Percentiles rank a stretch among this genome's conserved stretches.
Conservation (phyloP, 805 yeast species). For the Ogataea henricii region DNA sequence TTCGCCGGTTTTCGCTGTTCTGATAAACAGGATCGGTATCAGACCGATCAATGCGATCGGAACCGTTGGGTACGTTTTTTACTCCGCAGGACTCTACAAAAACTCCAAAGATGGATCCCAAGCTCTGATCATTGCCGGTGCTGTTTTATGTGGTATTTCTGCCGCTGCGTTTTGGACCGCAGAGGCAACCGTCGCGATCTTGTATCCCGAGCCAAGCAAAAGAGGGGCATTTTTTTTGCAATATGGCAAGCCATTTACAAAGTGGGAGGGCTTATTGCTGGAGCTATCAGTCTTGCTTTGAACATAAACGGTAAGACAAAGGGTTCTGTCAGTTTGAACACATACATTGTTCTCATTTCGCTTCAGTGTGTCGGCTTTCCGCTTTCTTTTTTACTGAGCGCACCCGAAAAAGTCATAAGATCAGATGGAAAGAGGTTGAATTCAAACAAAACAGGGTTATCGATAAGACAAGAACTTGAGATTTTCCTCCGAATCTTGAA, state of each 20-base stretch:
- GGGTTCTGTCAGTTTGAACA: slow-evolving; percentile 28
- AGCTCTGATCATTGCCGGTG: slow-evolving; percentile 28
- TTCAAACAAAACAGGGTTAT: slow-evolving; percentile 11
- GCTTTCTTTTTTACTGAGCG: slow-evolving; percentile 21
- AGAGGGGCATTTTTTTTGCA: slow-evolving; percentile 32
- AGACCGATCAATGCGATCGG: slow-evolving; percentile 23
- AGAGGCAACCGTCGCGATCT: slow-evolving; percentile 31
- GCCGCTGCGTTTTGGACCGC: slow-evolving; percentile 32
- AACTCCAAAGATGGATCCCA: slow-evolving; percentile 31
- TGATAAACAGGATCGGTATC: slow-evolving; percentile 27
- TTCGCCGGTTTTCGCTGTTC: slow-evolving; percentile 26
- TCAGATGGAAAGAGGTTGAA: slow-evolving; percentile 27
- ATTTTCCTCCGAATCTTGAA: slow-evolving; percentile 11
- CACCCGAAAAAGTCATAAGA: slow-evolving; percentile 33
- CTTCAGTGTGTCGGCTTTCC: slow-evolving; percentile 31
- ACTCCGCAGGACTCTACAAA: slow-evolving; percentile 31
- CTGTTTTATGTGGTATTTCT: slow-evolving; percentile 27
- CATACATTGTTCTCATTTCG: slow-evolving; percentile 28
- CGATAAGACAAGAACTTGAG: slow-evolving; percentile 10
- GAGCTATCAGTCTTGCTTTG: slow-evolving; percentile 25
- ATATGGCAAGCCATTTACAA: slow-evolving; percentile 31
- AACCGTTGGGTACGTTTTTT: slow-evolving; percentile 29
- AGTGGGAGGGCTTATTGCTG: slow-evolving; percentile 31
- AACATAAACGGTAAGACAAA: slow-evolving; percentile 16
- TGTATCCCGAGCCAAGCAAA: slow-evolving; percentile 25